phyloP scores from a whole-genome alignment of 306 rosid genomes.

The Potentilla sterilis region DNA sequence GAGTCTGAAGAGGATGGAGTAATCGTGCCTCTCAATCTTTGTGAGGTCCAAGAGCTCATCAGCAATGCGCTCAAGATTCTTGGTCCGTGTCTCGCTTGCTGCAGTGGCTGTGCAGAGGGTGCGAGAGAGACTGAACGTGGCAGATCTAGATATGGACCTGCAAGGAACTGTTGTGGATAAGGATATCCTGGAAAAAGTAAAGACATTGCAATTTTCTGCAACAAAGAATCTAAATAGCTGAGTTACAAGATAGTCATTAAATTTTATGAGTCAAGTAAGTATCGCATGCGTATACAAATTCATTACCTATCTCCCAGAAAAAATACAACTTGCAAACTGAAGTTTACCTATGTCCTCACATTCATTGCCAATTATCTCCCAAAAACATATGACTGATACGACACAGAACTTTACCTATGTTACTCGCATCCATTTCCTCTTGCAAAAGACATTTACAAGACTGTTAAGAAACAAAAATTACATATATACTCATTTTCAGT shows the following conservation, averaged over 20 bases:
- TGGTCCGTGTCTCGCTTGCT: constrained; percentile 25
- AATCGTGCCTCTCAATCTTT: constrained; percentile 45
- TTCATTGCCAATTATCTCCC: background rate
- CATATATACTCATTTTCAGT: background rate
- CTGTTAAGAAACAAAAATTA: background rate
- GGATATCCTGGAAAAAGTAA: constrained; percentile 8
- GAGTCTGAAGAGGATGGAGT: constrained; percentile 40
- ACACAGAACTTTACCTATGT: background rate
- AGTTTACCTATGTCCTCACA: background rate
- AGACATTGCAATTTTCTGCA: background rate
- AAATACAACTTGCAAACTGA: background rate
- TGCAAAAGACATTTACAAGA: background rate
- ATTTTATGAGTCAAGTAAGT: background rate
- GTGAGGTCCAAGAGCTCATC: constrained; percentile 39
- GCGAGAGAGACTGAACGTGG: constrained; percentile 21
- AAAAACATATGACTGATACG: too few relatives aligned
- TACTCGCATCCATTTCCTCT: background rate
- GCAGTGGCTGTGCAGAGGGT: constrained; percentile 26
- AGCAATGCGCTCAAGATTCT: constrained; percentile 46
- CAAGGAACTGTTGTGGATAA: constrained; percentile 25
- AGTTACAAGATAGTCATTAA: background rate
- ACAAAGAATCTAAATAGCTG: background rate
- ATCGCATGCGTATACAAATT: too few relatives aligned
- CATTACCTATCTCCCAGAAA: background rate
- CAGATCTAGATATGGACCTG: constrained; percentile 24